Evolutionary conservation across 805 yeast species (phyloP), one percentile per base, ranked within the genome.

Genomic region (Clavispora carvajalis): DNA sequence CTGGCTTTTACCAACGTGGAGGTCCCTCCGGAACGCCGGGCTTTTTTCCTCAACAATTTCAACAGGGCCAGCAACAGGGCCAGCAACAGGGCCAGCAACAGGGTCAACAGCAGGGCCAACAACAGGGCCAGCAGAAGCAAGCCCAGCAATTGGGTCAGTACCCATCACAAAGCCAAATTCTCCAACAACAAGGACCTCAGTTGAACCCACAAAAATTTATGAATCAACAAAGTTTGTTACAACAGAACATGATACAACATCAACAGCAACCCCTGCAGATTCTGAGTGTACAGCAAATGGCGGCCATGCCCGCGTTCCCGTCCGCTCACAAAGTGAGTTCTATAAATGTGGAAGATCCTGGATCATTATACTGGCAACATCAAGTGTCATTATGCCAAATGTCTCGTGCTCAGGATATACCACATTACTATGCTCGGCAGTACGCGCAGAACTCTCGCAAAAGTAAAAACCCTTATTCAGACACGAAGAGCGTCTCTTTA

Each of bases 401-500:
- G 36, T 82, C 93, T 4, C 76, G 93, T 58, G 49, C 55, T 16
- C 74, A 85, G 22, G 77, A 75, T 52, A 60, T 76, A 19, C 85
- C 95, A 3, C 95, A 87, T 62, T 81, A 74, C 55, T 87, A 85
- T 63, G 96, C 96, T 4, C 74, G 95, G 44, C 79, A 80, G 47
- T 89, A 88, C 22, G 95, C 95, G 6, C 67, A 80, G 11, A 70
- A 78, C 40, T 81, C 85, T 1, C 67, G 83, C 54, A 74, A 70
- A 53, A 50, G 55, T 16, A 66, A 60, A 57, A 65, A 55, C 41
- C 67, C 66, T 25, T 68, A 57, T 51, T 62, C 47, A 39, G 72
- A 59, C 31, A 57, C 57, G 22, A 69, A 69, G 49, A 37, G 64
- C 6, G 67, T 65, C 30, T 64, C 63, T 35, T 60, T 69, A 42